Conservation (phyloP, 805 yeast genomes). For the Vanderwaltozyma yarrowii region DNA sequence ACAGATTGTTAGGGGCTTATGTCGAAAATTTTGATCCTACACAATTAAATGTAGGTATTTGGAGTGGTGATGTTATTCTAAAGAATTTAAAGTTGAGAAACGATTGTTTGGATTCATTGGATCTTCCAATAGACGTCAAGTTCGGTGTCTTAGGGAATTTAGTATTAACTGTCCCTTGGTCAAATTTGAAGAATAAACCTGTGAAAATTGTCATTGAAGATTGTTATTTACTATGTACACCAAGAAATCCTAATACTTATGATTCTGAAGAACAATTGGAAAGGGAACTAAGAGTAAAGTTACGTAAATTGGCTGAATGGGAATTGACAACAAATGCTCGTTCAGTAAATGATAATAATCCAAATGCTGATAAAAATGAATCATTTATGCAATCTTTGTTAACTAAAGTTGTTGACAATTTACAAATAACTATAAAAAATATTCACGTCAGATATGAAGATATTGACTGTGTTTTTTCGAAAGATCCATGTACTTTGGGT, state of each 20-base stretch:
- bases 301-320: constrained; percentile 56
- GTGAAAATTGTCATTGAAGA: constrained; percentile 82
- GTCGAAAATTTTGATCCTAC: constrained; percentile 94
- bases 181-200: constrained; percentile 85
- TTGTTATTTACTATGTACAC: constrained; percentile 72
- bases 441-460: constrained; percentile 93
- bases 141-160: constrained; percentile 87
- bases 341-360: constrained; percentile 25
- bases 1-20: constrained; percentile 37
- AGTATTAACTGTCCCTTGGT: constrained; percentile 92
- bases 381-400: constrained; percentile 78
- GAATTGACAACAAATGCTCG: constrained; percentile 42
- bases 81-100: constrained; percentile 68
- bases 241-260: constrained; percentile 49
- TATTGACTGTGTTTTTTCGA: constrained; percentile 52
- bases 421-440: constrained; percentile 82
- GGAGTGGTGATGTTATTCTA: constrained; percentile 94
- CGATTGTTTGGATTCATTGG: constrained; percentile 79
- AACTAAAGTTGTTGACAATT: constrained; percentile 84
- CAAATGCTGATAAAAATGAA: constrained; percentile 45
- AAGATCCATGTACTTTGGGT: constrained; percentile 73
- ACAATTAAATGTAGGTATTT: constrained; percentile 88
- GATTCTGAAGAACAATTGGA: constrained; percentile 52
- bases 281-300: constrained; percentile 54
- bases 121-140: constrained; percentile 76